Evolutionary conservation across 192 early-diverging fungal genomes (phyloP), one percentile per base, ranked within the genome.

Genomic region (Coemansia sp.): DNA sequence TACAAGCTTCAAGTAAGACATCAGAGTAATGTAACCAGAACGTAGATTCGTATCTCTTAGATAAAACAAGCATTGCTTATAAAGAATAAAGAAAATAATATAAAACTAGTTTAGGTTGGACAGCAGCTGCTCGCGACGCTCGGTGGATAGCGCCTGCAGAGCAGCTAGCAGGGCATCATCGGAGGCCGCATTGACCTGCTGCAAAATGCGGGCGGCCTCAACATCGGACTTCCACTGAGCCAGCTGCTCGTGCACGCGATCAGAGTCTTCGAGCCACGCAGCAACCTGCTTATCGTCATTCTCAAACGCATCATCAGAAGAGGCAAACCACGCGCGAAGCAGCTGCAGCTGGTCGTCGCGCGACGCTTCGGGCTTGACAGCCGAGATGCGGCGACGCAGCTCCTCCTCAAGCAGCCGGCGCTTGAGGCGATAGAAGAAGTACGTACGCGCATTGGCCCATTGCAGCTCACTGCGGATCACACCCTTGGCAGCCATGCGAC

Each of bases 401-500:
- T 94, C 85, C 66, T 90, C 87, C 72, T 99, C 97, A 22, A 69
- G 64, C 45, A 97, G 72, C 28, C 94, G 80, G 56, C 94, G 88
- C 62, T 85, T 82, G 42, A 97, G 82, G 62, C 97, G 87, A 87
- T 91, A 91, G 89, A 90, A 96, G 79, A 99, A 99, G 87, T 86
- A 91, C 19, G 81, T 72, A 46, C 97, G 90, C 0, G 92, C 71
- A 10, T 89, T 62, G 11, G 82, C 63, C 92, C 95, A 99, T 58
- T 87, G 77, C 10, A 99, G 70, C 8, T 90, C 69, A 38, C 87
- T 81, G 22, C 87, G 81, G 56, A 99, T 88, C 1, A 90, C 90
- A 40, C 88, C 88, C 89, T 99, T 99, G 80, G 90, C 92, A 25
- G 87, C 81, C 95, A 99, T 98, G 62, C 97, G 91, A 16, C 91